Evolutionary conservation across 371 early-diverging fungal genomes (phyloP).

Genomic region (Racocetra persica): DNA sequence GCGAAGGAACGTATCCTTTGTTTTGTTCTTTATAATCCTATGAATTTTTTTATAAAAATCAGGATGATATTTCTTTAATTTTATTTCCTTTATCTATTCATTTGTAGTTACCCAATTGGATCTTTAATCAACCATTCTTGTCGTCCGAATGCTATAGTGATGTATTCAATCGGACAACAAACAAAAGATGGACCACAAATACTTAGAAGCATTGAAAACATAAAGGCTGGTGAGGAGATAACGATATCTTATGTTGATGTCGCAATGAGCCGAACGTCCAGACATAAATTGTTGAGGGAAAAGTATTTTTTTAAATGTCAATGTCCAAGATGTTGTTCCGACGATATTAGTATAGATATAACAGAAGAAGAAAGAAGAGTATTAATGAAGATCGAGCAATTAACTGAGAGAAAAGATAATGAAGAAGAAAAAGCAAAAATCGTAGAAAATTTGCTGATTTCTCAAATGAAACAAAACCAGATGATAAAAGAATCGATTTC

Average conservation of each 20-base stretch:
- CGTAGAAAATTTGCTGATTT: not conserved
- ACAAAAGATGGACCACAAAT: conserved; percentile 55
- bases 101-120: conserved; percentile 66
- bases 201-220: conserved; percentile 69
- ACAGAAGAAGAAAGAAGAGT: not conserved
- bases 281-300: conserved; percentile 61
- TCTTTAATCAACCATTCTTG: conserved; percentile 91
- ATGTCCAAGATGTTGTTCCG: conserved; percentile 70
- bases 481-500: not conserved
- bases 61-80: not conserved
- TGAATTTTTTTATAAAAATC: too few species aligned
- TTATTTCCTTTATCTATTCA: not conserved
- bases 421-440: conserved; percentile 42
- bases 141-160: conserved; percentile 77
- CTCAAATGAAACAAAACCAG: not conserved
- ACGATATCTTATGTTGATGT: conserved; percentile 80
- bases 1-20: conserved; percentile 79
- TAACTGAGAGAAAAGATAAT: conserved; percentile 24
- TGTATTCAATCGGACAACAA: conserved; percentile 48
- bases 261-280: conserved; percentile 62
- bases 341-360: conserved; percentile 5
- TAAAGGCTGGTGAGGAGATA: conserved; percentile 75
- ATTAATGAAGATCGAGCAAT: conserved; percentile 36
- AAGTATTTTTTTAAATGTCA: conserved; percentile 81
- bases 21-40: not conserved